Base-by-base conservation (phyloP, 164 flowering plant genomes). In the Aristolochia californica region DNA sequence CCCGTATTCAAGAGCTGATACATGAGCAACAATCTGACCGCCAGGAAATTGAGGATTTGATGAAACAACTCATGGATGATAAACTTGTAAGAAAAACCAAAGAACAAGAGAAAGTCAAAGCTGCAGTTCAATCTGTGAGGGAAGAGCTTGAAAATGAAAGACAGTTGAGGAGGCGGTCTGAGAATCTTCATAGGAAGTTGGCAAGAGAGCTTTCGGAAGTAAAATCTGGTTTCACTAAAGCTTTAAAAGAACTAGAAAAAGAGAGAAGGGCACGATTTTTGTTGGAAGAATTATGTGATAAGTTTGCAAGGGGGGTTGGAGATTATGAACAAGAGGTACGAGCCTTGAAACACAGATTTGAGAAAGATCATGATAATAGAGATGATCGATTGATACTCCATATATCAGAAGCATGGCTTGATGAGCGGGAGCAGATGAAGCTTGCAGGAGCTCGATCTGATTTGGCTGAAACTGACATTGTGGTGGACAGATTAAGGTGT, bases 351-450 rank as follows among this genome's bases (percentile, higher is more conserved):
- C 77, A 80, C 18, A 77, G 60, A 55, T 38, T 61, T 9, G 73
- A 71, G 50, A 74, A 70, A 44, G 83, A 76, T 48, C 70, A 64
- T 59, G 55, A 60, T 43, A 68, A 55, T 45, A 62, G 61, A 59
- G 80, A 69, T 18, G 66, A 86, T 62, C 51, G 81, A 17, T 48
- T 84, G 57, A 65, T 88, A 59, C 78, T 88, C 43, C 96, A 84
- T 66, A 70, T 85, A 43, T 78, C 98, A 30, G 95, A 91, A 73
- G 75, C 93, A 11, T 91, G 98, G 98, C 77, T 91, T 58, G 96
- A 91, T 72, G 95, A 80, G 65, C 76, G 96, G 47, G 72, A 71
- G 66, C 96, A 85, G 67, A 74, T 80, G 83, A 84, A 78, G 62
- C 75, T 67, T 23, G 72, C 76, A 48, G 83, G 77, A 58, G 61